Conservation (phyloP, 2,329 filamentous ascomycete genomes). For the Colletotrichum cuscutae region DNA sequence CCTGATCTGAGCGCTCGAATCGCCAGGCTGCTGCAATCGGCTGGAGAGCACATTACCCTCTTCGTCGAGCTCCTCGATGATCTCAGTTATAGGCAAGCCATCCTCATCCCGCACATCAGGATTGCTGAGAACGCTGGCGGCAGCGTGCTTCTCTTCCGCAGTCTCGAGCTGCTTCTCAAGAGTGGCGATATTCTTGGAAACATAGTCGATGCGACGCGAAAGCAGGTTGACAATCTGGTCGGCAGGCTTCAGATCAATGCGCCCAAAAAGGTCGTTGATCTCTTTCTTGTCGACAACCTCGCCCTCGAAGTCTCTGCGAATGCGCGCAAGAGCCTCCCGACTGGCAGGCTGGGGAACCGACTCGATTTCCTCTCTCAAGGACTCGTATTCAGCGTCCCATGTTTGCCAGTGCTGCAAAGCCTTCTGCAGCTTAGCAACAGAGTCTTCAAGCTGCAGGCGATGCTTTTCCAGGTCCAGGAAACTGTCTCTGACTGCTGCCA, state of each 20-base stretch:
- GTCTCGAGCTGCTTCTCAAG: slow-evolving; percentile 78
- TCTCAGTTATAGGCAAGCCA: slow-evolving; percentile 85
- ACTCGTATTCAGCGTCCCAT: slow-evolving; percentile 92
- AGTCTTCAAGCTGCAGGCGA: slow-evolving; percentile 78
- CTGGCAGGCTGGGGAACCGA: slow-evolving; percentile 59
- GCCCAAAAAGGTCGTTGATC: slow-evolving; percentile 60
- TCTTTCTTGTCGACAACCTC: slow-evolving; percentile 70
- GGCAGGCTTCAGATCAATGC: slow-evolving; percentile 58
- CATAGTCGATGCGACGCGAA: slow-evolving; percentile 86
- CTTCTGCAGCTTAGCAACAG: slow-evolving; percentile 77
- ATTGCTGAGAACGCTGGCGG: slow-evolving; percentile 67
- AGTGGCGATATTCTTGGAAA: slow-evolving; percentile 80
- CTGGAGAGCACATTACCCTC: slow-evolving; percentile 84
- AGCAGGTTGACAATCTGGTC: slow-evolving; percentile 76
- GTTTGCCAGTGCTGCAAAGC: slow-evolving; percentile 88
- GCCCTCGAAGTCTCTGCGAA: slow-evolving; percentile 70
- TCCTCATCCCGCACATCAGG: slow-evolving; percentile 73
- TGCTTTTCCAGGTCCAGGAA: slow-evolving; percentile 80
- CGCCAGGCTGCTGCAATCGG: slow-evolving; percentile 73
- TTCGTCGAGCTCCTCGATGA: slow-evolving; percentile 91
- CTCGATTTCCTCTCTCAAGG: slow-evolving; percentile 83
- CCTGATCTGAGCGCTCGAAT: slow-evolving; percentile 73
- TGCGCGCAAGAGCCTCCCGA: slow-evolving; percentile 64
- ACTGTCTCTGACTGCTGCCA: slow-evolving; percentile 57
- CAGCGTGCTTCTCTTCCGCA: slow-evolving; percentile 76